phyloP scores from a whole-genome alignment of 1,284 basidiomycete species.

The Cryptococcus sp. region DNA sequence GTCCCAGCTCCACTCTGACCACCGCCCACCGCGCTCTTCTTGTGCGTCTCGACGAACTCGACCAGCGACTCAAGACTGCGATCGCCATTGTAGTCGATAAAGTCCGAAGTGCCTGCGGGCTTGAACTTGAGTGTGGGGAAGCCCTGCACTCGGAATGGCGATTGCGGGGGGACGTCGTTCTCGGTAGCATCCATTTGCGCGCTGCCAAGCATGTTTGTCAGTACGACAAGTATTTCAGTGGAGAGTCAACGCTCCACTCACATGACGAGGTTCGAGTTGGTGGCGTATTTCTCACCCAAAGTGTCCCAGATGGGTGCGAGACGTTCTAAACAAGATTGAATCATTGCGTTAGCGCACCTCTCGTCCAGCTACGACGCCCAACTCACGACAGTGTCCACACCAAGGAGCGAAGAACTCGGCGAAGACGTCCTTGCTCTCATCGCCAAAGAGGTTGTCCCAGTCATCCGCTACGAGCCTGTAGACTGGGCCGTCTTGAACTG shows the following conservation, averaged over 20 bases:
- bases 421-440: constrained; percentile 92
- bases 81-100: constrained; percentile 92
- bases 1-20: constrained; percentile 11
- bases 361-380: no score
- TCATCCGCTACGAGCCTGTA: constrained; percentile 84
- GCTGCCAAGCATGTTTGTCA: constrained; percentile 53
- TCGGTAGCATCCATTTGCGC: constrained; percentile 96
- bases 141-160: constrained; percentile 74
- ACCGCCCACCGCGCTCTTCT: constrained; percentile 59
- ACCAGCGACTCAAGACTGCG: constrained; percentile 81
- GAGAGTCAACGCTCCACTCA: constrained; percentile 52
- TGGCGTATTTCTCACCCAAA: constrained; percentile 81
- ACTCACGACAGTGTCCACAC: constrained; percentile 61
- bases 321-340: constrained; percentile 52
- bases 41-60: constrained; percentile 78
- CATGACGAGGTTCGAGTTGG: constrained; percentile 82
- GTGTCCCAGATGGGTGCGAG: constrained; percentile 93
- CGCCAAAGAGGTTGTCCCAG: constrained; percentile 82
- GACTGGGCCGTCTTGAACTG: constrained; percentile 78
- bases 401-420: constrained; percentile 97
- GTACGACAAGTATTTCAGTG: constrained; percentile 6
- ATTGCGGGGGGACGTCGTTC: constrained; percentile 88
- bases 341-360: constrained; percentile 3
- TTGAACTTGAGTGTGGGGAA: constrained; percentile 99
- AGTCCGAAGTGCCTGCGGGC: constrained; percentile 79